These are phyloP conservation scores for Myxozyma melibiosi DNA, from an alignment of 805 yeast species.

Conservation along the genomic window DNA sequence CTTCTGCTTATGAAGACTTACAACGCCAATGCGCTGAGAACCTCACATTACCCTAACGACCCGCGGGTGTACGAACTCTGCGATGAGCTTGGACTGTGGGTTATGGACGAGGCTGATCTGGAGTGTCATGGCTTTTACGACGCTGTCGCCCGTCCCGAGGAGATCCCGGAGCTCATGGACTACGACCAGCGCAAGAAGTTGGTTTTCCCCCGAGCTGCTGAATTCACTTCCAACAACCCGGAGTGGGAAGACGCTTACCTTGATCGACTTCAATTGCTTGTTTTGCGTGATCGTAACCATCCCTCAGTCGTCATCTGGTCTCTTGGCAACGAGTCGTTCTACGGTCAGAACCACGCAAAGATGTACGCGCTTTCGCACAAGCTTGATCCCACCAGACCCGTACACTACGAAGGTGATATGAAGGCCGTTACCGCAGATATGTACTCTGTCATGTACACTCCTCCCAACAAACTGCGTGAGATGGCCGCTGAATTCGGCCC, in stretches of 20 bases:
- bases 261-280: constrained; percentile 43
- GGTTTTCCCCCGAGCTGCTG: constrained; percentile 30
- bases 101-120: constrained; percentile 46
- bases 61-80: constrained; percentile 43
- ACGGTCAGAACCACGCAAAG: constrained; percentile 41
- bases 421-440: constrained; percentile 41
- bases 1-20: constrained; percentile 43
- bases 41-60: constrained; percentile 46
- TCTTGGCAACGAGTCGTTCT: constrained; percentile 46
- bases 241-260: constrained; percentile 44
- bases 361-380: constrained; percentile 40
- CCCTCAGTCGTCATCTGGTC: constrained; percentile 46
- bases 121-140: constrained; percentile 45
- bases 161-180: constrained; percentile 16
- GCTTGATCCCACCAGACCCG: constrained; percentile 40
- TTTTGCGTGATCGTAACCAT: constrained; percentile 43
- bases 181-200: constrained; percentile 19
- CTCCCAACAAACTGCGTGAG: constrained; percentile 35
- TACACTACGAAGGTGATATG: constrained; percentile 45
- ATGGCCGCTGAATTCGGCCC: constrained; percentile 32
- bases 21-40: constrained; percentile 45
- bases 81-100: constrained; percentile 44
- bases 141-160: constrained; percentile 9
- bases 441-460: constrained; percentile 43
- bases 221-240: constrained; percentile 41